Percentiles rank a stretch among this genome's conserved stretches.
These are phyloP conservation scores for Trichoderma sp. DNA, from an alignment of 2,329 filamentous ascomycete genomes.

Conservation along the genomic window DNA sequence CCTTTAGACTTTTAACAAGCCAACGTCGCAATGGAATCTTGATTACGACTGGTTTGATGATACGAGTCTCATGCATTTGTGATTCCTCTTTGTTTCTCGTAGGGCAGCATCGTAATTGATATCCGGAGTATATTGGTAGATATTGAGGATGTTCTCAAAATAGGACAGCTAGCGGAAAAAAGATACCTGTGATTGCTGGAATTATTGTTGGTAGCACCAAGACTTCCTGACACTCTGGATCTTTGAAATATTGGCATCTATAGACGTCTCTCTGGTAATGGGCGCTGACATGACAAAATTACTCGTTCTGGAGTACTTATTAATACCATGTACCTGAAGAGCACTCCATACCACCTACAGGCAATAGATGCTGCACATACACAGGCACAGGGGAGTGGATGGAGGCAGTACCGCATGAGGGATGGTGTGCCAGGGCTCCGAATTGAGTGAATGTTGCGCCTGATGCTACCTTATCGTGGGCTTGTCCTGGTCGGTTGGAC, in stretches of 20 bases:
- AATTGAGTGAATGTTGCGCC: constrained; percentile 17
- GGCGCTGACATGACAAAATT: not conserved
- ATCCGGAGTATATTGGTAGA: not conserved
- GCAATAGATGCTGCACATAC: not conserved
- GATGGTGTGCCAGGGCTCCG: not conserved
- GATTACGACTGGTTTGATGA: not conserved
- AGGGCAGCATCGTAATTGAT: not conserved
- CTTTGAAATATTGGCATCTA: not conserved
- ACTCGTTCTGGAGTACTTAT: not conserved
- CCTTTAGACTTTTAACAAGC: not conserved
- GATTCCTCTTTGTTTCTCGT: not conserved
- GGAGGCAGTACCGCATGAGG: not conserved
- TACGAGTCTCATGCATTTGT: not conserved
- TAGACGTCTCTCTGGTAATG: not conserved
- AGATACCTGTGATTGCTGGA: not conserved
- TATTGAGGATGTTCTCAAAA: not conserved
- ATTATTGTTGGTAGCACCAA: not conserved
- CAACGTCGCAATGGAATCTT: not conserved
- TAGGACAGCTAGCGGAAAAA: not conserved
- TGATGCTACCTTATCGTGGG: not conserved
- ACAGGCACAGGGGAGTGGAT: not conserved
- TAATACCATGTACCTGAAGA: not conserved
- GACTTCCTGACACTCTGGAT: not conserved
- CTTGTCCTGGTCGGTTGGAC: not conserved
- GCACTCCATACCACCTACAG: not conserved